Percentiles rank a stretch among this genome's conserved stretches.
phyloP scores from a whole-genome alignment of 73 alveolate genomes.

The Symbiodinium natans region DNA sequence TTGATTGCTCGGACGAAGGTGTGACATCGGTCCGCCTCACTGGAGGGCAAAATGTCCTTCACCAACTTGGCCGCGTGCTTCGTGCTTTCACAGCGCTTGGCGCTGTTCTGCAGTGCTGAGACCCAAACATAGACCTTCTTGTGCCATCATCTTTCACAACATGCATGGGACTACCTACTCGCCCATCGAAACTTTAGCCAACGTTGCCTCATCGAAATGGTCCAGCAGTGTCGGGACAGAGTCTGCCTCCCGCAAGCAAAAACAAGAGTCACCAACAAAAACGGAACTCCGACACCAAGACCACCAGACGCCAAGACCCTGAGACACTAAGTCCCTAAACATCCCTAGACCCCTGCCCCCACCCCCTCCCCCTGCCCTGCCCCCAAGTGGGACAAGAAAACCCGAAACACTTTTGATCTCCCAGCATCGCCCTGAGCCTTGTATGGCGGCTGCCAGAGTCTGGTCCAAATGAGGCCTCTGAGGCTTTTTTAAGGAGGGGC shows the following conservation, averaged over 20 bases:
- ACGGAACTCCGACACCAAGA: too few relatives aligned
- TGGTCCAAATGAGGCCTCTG: constrained; percentile 64
- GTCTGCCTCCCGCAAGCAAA: too few relatives aligned
- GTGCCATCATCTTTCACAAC: not conserved
- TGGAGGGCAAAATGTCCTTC: constrained; percentile 9
- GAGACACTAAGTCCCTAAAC: too few relatives aligned
- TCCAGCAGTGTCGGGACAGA: constrained; percentile 70
- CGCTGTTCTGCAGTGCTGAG: constrained; percentile 62
- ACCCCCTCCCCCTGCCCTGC: too few relatives aligned
- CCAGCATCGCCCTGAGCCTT: too few relatives aligned
- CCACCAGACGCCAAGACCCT: too few relatives aligned
- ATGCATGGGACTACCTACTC: too few relatives aligned
- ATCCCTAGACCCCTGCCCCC: too few relatives aligned
- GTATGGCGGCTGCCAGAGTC: constrained; percentile 80
- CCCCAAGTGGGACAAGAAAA: too few relatives aligned
- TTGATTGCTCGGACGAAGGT: constrained; percentile 88
- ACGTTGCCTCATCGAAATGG: constrained; percentile 58
- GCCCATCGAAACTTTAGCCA: not conserved
- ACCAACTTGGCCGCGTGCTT: constrained; percentile 7
- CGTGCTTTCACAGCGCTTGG: constrained; percentile 41
- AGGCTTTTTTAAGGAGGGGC: not conserved
- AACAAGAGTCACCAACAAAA: too few relatives aligned
- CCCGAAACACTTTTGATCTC: too few relatives aligned
- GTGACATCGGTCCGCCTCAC: constrained; percentile 60
- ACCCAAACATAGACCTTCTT: constrained; percentile 80